Evolutionary conservation across 352 stramenopile species (phyloP), one percentile per base, ranked within the genome.

Genomic region (Pythium chondricola): DNA sequence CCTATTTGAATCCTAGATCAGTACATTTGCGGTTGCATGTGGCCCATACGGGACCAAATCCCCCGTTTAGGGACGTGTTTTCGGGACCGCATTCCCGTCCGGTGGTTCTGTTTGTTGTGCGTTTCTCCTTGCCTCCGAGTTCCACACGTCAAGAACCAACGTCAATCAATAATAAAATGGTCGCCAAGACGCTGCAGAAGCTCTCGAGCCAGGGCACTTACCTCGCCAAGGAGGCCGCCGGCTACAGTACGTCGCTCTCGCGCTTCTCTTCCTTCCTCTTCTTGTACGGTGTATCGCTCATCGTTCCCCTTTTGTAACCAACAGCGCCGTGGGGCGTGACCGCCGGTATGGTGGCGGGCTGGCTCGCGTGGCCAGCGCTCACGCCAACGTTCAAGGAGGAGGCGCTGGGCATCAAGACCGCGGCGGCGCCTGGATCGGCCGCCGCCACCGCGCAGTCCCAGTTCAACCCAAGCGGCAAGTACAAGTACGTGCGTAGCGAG

Each of bases 401-500:
- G 43, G 69, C 67, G 43, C 57, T 92, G n/a, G 80, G 80, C 30
- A 43, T 92, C 11, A 71, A 65, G 56, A 43, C 71, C 6, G 40
- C 59, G 13, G 18, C 40, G 26, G 56, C 56, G 9, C 48, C 67
- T 11, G 43, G 54, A 13, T 52, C 55, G 11, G 46, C 52, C 10
- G 52, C 53, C 14, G 58, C 66, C 56, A 45, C 45, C 18, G 25
- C 44, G 6, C 52, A 62, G 21, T 24, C 51, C 29, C 55, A 78
- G 20, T 86, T 90, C 63, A 61, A 61, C 38, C 52, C 55, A 24
- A 52, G 57, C 26, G 76, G 74, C 69, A 88, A 86, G 80, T 88
- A 85, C 75, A 92, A 89, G 63, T 92, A 74, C 57, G 61, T 80
- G 43, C 71, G 71, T 49, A 63, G 36, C 31, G 80, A 92, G 69